These are phyloP conservation scores for Fusarium goolgardi DNA, from an alignment of 2,329 filamentous ascomycete genomes.

Conservation along the genomic window DNA sequence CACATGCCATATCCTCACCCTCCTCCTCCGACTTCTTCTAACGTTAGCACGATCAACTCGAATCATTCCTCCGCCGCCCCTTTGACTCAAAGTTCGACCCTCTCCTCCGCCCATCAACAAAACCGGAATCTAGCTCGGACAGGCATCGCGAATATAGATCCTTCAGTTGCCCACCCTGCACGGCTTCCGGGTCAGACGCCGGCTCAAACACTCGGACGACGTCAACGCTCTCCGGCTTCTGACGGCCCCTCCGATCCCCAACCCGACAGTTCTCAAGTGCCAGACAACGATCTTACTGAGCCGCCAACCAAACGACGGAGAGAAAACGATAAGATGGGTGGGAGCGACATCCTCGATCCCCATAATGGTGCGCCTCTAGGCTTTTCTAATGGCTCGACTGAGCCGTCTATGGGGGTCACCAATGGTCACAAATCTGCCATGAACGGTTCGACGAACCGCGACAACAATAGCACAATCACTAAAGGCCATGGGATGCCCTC, in stretches of 20 bases:
- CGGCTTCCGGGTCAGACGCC: conserved; percentile 46
- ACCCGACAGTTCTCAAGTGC: conserved; percentile 42
- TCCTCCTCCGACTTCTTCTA: conserved; percentile 61
- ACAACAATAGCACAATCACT: conserved; percentile 36
- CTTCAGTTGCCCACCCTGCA: conserved; percentile 49
- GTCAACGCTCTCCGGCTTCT: conserved; percentile 60
- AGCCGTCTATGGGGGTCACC: conserved; percentile 47
- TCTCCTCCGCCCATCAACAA: conserved; percentile 43
- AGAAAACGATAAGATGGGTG: conserved; percentile 71
- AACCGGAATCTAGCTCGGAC: conserved; percentile 46
- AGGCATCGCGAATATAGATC: conserved; percentile 56
- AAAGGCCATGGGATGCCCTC: conserved; percentile 31
- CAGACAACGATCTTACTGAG: conserved; percentile 33
- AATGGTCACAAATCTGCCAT: conserved; percentile 64
- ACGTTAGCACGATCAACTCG: conserved; percentile 58
- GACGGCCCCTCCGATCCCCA: conserved; percentile 51
- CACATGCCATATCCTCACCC: conserved; percentile 62
- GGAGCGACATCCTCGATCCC: conserved; percentile 62
- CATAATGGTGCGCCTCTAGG: conserved; percentile 66
- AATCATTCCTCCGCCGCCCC: conserved; percentile 42
- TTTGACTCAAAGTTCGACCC: conserved; percentile 18
- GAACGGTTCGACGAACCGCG: conserved; percentile 65
- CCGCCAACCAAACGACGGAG: conserved; percentile 64
- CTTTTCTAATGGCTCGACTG: conserved; percentile 58
- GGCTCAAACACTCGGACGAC: conserved; percentile 64